Evolutionary conservation across 345 rosid species (phyloP), one percentile per base, ranked within the genome.

Genomic region (Firmiana major): DNA sequence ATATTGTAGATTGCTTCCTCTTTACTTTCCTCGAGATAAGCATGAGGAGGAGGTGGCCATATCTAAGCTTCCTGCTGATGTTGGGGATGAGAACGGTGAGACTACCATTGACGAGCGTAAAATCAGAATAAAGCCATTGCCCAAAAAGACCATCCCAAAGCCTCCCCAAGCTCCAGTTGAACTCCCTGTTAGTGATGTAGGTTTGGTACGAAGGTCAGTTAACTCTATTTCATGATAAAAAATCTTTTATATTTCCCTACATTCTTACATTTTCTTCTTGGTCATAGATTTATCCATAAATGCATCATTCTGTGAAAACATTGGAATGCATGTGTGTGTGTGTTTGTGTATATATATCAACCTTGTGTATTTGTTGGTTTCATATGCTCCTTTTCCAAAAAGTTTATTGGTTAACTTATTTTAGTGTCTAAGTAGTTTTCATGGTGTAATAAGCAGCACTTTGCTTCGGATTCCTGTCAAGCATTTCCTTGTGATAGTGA

Each of bases 51-150:
- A 89, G 79, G 83, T 89, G 71, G 95, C 98, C 77, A 87, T 88
- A 57, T 88, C 90, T 73, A 96, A 96, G 85, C 99, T 96, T 80
- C 99, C 99, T 55, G 90, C 95, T 78, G 99, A 96, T 83, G 92
- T 91, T 76, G 97, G 99, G 81, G 99, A 96, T 87, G 99, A 96
- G 78, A 96, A 96, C 86, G 99, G 99, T 45, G 99, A 92, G 85
- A 91, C 99, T 11, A 86, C 86, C 76, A 90, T 92, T 77, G 97
- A 92, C 83, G 99, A 96, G 82, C 98, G 99, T 76, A 92, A 92
- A 81, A 96, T 96, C 79, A 88, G 98, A 88, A 96, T 96, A 89
- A 88, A 89, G 85, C 90, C 97, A 12, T 84, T 96, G 81, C 99
- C 99, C 49, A 90, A 93, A 82, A 93, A 93, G 86, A 76, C 82